Base-by-base conservation (phyloP, 2,329 filamentous ascomycete genomes). In the Nakataea oryzae region DNA sequence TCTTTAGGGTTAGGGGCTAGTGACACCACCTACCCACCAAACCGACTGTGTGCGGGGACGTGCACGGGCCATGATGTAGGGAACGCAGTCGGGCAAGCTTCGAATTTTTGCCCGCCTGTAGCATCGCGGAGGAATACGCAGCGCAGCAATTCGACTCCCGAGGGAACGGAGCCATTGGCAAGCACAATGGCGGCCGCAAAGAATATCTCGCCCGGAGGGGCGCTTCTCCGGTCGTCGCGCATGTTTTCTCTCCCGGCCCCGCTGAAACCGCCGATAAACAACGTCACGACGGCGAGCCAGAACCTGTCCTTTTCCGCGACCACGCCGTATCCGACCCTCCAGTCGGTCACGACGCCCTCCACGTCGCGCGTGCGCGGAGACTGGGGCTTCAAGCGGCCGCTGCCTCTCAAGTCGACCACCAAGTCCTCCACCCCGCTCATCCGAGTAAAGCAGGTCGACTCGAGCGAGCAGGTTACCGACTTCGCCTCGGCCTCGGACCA, bases 341-440 rank as follows among this genome's bases (percentile, higher is more conserved):
- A 95, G 71, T 85, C 92, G 65, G 89, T 97, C 71, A 87, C 88
- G 17, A 93, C 91, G 0, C 88, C 91, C 7, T 77, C 82, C 57
- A 81, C 86, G 24, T 93, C 92, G 9, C 82, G 91, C 28, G 78
- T 81, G 54, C 85, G 85, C 70, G 93, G 93, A 47, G 93, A 97
- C 71, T 97, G 93, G 93, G 93, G 93, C 17, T 78, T 97, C 69
- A 97, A 97, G 78, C 82, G 93, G 62, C 81, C 91, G 1, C 79
- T 97, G 7, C 93, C 93, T 1, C 76, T 88, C 11, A 88, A 88
- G 72, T 86, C 88, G 3, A 93, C 91, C 6, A 84, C 86, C 26
- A 84, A 85, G 61, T 86, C 86, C 8, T 85, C 87, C 8, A 87
- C 86, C n/a, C 90, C 92, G 12, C 79, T 90, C 59, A 83, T 96